Percentiles rank a stretch among this genome's conserved stretches.
Conservation (phyloP, 345 rosid genomes). For the Boechera retrofracta region DNA sequence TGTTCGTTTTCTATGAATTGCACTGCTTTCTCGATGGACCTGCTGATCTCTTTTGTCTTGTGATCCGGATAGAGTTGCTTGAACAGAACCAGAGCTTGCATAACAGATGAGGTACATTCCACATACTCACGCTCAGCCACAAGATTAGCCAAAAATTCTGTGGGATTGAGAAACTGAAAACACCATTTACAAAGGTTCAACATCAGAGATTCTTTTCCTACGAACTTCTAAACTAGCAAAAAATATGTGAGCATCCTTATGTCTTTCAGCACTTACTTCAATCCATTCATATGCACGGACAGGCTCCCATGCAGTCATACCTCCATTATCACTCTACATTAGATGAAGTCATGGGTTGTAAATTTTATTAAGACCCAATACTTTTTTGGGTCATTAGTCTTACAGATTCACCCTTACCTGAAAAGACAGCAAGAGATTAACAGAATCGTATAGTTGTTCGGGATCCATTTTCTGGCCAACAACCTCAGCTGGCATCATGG, state of each 20-base stretch:
- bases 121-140: slow-evolving; percentile 54
- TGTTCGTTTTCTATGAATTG: slow-evolving; percentile 42
- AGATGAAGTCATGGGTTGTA: background rate
- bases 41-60: slow-evolving; percentile 49
- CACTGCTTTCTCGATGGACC: slow-evolving; percentile 42
- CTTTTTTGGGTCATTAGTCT: background rate
- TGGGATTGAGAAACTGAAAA: slow-evolving; percentile 55
- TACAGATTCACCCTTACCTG: slow-evolving; percentile 47
- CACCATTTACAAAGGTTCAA: slow-evolving; percentile 15
- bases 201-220: background rate
- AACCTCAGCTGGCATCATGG: slow-evolving; percentile 67
- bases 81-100: slow-evolving; percentile 45
- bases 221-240: background rate
- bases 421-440: slow-evolving; percentile 64
- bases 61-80: slow-evolving; percentile 53
- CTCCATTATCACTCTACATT: slow-evolving; percentile 43
- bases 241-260: background rate
- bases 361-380: background rate
- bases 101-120: slow-evolving; percentile 55
- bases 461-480: slow-evolving; percentile 66
- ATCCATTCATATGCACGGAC: slow-evolving; percentile 36
- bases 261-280: slow-evolving; percentile 11
- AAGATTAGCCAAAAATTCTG: slow-evolving; percentile 50
- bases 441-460: slow-evolving; percentile 55
- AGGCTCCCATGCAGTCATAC: slow-evolving; percentile 46